A percentile compares a stretch with the other conserved stretches of the same genome.
These are phyloP conservation scores for Sarcodon sp. DNA, from an alignment of 768 basidiomycete species.

Conservation along the genomic window DNA sequence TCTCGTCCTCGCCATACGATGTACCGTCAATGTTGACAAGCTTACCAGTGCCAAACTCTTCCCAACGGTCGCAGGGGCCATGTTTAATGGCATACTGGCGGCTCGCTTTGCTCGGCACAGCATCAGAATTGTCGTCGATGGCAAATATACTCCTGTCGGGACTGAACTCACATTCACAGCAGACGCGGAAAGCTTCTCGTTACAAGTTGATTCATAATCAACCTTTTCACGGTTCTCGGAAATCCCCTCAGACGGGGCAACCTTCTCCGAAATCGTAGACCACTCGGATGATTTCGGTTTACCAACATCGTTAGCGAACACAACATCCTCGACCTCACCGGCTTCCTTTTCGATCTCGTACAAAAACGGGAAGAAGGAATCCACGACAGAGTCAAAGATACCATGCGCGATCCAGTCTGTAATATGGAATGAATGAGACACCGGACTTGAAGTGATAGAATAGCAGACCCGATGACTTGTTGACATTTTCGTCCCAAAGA, in stretches of 20 bases:
- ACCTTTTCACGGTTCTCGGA: background rate
- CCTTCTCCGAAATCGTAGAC: background rate
- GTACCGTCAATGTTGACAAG: slow-evolving; percentile 37
- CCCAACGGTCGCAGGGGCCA: background rate
- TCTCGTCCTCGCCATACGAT: slow-evolving; percentile 69
- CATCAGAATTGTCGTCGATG: background rate
- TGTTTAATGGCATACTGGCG: background rate
- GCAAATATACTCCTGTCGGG: background rate
- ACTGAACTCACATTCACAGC: background rate
- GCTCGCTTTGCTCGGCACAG: background rate
- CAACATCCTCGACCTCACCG: slow-evolving; percentile 46
- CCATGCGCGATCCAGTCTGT: slow-evolving; percentile 92
- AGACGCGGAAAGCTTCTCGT: background rate
- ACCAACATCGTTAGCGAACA: background rate
- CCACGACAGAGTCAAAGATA: slow-evolving; percentile 86
- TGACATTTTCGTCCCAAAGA: slow-evolving; percentile 44
- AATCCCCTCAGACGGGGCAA: slow-evolving; percentile 1
- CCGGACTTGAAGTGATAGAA: background rate
- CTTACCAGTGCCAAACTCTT: slow-evolving; percentile 7
- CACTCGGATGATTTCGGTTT: background rate
- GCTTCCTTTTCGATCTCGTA: slow-evolving; percentile 75
- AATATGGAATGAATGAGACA: background rate
- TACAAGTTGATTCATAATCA: background rate
- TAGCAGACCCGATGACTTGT: slow-evolving; percentile 55
- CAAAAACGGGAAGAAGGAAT: slow-evolving; percentile 82